Conservation (phyloP, 225 moss, liverwort and hornwort genomes). For the Neckera pumila region DNA sequence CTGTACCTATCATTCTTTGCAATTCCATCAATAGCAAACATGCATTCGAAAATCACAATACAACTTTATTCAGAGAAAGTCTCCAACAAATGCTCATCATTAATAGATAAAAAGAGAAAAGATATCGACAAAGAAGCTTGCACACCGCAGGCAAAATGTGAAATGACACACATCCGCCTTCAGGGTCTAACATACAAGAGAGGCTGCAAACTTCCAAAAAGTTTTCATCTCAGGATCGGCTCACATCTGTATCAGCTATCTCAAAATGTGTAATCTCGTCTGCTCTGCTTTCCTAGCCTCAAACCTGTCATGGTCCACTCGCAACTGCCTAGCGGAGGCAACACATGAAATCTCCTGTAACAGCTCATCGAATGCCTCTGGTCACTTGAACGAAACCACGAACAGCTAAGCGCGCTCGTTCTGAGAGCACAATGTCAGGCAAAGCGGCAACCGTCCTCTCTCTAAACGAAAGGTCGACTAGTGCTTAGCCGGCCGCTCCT, state of each 20-base stretch:
- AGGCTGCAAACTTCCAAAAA: conserved; percentile 36
- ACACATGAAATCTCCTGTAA: not conserved
- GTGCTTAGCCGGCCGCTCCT: conserved; percentile 56
- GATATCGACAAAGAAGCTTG: conserved; percentile 14
- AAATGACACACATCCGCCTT: conserved; percentile 17
- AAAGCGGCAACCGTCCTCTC: not conserved
- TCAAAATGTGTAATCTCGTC: conserved; percentile 28
- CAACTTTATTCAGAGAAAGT: conserved; percentile 14
- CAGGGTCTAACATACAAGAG: conserved; percentile 30
- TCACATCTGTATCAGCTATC: conserved; percentile 36
- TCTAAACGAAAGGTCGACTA: conserved; percentile 3
- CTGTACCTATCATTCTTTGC: no score
- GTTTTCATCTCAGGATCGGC: conserved; percentile 20
- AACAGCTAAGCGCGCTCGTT: conserved; percentile 1
- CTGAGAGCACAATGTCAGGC: not conserved
- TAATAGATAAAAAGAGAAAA: conserved; percentile 7
- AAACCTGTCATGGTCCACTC: conserved; percentile 2
- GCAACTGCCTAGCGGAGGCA: conserved; percentile 1
- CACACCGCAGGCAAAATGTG: conserved; percentile 8
- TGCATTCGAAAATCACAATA: not conserved
- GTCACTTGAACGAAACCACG: not conserved
- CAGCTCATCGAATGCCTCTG: conserved; percentile 2
- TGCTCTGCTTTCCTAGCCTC: conserved; percentile 19
- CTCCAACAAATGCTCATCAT: conserved; percentile 26
- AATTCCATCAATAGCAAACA: not conserved